A percentile compares a stretch with the other conserved stretches of the same genome.
Conservation (phyloP, 208 protist genomes). For the Polymyxa betae region DNA sequence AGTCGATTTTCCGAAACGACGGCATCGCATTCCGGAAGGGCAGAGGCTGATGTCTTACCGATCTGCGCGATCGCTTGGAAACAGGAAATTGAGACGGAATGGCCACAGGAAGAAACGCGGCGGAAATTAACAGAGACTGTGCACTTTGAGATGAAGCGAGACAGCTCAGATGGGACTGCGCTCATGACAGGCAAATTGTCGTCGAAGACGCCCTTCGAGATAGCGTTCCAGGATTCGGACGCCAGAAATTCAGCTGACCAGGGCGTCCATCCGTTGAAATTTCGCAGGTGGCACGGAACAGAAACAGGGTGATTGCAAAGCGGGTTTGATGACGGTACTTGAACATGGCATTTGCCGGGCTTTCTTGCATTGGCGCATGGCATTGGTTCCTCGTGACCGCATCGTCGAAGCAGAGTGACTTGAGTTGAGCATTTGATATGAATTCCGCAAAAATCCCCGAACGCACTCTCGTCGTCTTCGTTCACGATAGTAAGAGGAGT, state of each 20-base stretch:
- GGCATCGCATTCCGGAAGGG: background rate
- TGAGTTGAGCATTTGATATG: background rate
- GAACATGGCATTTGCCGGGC: background rate
- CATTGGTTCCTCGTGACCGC: background rate
- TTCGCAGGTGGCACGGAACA: background rate
- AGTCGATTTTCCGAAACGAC: background rate
- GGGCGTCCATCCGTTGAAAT: background rate
- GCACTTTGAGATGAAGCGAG: background rate
- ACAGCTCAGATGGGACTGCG: background rate
- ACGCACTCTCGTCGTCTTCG: background rate
- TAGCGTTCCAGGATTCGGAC: background rate
- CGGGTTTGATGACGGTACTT: background rate
- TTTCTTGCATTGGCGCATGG: background rate
- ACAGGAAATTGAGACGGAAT: background rate
- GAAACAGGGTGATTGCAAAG: background rate
- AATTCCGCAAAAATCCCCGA: background rate
- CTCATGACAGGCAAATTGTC: background rate
- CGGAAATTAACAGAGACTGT: background rate
- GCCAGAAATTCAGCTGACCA: background rate
- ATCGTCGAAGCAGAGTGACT: background rate
- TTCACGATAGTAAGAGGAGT: constrained; percentile 4
- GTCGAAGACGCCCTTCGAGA: background rate
- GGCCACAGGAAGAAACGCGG: background rate
- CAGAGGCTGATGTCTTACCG: background rate
- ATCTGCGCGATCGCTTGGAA: background rate